phyloP scores from a whole-genome alignment of 257 asterid species.

The Lithospermum erythrorhizon region DNA sequence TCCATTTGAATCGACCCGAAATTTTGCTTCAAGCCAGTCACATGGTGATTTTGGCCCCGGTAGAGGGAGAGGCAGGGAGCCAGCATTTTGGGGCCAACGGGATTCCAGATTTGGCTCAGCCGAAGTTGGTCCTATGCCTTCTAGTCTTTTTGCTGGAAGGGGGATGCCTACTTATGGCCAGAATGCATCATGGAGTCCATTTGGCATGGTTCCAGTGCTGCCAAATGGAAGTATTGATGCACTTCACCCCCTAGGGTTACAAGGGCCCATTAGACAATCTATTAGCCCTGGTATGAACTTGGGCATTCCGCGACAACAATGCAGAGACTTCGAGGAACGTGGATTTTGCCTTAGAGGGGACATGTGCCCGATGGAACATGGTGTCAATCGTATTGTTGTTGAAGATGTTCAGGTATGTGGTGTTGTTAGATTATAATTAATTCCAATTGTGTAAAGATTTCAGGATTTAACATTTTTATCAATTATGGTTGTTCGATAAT shows the following conservation, averaged over 20 bases:
- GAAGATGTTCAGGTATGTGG: slow-evolving; percentile 93
- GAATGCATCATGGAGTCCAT: slow-evolving; percentile 57
- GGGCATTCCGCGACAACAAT: slow-evolving; percentile 69
- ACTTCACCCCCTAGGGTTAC: slow-evolving; percentile 63
- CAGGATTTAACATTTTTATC: not conserved
- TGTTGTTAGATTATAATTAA: not conserved
- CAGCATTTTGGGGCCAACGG: slow-evolving; percentile 51
- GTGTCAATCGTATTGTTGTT: slow-evolving; percentile 87
- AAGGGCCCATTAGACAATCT: slow-evolving; percentile 56
- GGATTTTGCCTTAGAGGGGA: slow-evolving; percentile 99
- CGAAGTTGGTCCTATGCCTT: slow-evolving; percentile 48
- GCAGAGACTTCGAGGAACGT: slow-evolving; percentile 98
- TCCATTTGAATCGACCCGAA: slow-evolving; percentile 52
- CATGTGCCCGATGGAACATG: slow-evolving; percentile 99
- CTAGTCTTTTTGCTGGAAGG: slow-evolving; percentile 65
- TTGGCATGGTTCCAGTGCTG: slow-evolving; percentile 73
- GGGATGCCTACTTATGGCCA: slow-evolving; percentile 55
- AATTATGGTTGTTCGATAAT: not conserved
- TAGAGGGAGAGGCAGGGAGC: slow-evolving; percentile 76
- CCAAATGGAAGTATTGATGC: slow-evolving; percentile 74
- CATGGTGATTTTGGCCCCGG: slow-evolving; percentile 34
- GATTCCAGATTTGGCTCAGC: slow-evolving; percentile 65
- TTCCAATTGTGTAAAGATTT: not conserved
- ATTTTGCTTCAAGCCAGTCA: slow-evolving; percentile 46
- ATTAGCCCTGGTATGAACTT: slow-evolving; percentile 49